phyloP scores from a whole-genome alignment of 176 grass and related monocot species.

The Ensete ventricosum region DNA sequence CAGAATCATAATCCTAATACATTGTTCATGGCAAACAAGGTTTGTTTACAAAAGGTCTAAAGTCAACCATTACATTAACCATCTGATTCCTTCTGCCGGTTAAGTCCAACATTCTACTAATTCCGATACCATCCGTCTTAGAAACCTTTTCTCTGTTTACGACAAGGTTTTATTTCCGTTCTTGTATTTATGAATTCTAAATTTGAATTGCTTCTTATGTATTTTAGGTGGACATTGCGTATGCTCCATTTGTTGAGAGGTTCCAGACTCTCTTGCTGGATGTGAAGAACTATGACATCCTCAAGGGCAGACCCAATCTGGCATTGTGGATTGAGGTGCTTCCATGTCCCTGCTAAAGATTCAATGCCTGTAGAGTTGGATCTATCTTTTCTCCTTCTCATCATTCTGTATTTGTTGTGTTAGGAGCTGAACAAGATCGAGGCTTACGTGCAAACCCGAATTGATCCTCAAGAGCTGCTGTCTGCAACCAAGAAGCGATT shows the following conservation, averaged over 20 bases:
- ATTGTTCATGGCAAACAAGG: no score
- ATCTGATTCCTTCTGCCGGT: no score
- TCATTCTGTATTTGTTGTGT: background rate
- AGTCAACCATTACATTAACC: no score
- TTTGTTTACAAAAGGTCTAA: no score
- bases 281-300: conserved; percentile 55
- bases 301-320: conserved; percentile 50
- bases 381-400: no score
- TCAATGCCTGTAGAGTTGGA: no score
- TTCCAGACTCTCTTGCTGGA: conserved; percentile 42
- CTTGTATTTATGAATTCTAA: background rate
- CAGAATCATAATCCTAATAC: no score
- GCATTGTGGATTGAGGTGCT: conserved; percentile 43
- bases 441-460: conserved; percentile 38
- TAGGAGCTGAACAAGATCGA: conserved; percentile 65
- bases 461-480: conserved; percentile 39
- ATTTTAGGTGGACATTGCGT: conserved; percentile 57
- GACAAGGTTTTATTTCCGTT: no score
- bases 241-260: conserved; percentile 58
- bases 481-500: conserved; percentile 31
- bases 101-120: no score
- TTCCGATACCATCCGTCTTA: no score
- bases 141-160: no score
- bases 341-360: background rate
- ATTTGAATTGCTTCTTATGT: background rate